Evolutionary conservation across 148 eudicot genomes (phyloP).

Genomic region (Limonium bicolor): DNA sequence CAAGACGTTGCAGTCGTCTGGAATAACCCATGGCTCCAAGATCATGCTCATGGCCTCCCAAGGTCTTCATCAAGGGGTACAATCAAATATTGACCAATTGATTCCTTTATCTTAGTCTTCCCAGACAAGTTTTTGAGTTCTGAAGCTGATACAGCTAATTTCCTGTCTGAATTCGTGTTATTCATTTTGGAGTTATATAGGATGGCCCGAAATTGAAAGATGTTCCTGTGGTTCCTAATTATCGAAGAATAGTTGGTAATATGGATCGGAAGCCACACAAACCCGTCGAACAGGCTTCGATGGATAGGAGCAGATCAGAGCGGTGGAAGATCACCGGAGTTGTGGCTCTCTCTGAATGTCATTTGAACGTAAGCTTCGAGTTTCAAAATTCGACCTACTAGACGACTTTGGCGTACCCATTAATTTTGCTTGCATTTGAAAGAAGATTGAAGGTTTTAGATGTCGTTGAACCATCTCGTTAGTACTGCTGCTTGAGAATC

Average conservation of each 20-base stretch:
- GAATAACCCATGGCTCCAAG: slow-evolving; percentile 38
- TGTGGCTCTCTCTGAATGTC: slow-evolving; percentile 36
- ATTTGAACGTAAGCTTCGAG: slow-evolving; percentile 42
- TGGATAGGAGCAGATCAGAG: slow-evolving; percentile 26
- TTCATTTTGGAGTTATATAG: slow-evolving; percentile 11
- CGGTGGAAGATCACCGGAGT: slow-evolving; percentile 79
- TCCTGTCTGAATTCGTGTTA: not conserved
- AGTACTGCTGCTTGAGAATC: too few species aligned
- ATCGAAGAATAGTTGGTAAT: slow-evolving; percentile 13
- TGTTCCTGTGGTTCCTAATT: slow-evolving; percentile 20
- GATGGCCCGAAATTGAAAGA: slow-evolving; percentile 65
- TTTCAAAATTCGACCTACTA: too few species aligned
- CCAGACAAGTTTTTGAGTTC: too few species aligned
- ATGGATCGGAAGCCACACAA: slow-evolving; percentile 7
- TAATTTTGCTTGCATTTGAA: too few species aligned
- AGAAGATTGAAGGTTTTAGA: too few species aligned
- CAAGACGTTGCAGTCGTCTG: slow-evolving; percentile 33
- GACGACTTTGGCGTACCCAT: too few species aligned
- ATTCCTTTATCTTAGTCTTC: too few species aligned
- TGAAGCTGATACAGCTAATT: not conserved
- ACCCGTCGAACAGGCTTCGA: slow-evolving; percentile 4
- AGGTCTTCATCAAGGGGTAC: slow-evolving; percentile 94
- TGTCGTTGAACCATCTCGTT: too few species aligned
- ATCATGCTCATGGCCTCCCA: slow-evolving; percentile 85
- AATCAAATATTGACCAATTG: not conserved